phyloP scores from a whole-genome alignment of 352 stramenopile species.

The Phytophthora capsici region DNA sequence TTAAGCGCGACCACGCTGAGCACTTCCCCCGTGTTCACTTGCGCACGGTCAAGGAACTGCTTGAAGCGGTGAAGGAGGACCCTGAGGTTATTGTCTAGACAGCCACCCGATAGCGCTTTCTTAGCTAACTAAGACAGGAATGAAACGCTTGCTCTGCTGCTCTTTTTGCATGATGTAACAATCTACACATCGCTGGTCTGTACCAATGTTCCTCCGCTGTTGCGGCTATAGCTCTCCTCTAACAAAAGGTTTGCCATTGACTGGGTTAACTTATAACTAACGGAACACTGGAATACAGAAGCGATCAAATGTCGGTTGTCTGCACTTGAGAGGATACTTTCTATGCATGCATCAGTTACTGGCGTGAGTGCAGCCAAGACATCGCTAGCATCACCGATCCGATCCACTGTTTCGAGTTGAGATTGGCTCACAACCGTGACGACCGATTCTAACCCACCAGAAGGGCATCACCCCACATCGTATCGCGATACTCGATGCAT shows the following conservation, averaged over 20 bases:
- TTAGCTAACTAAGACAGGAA: not conserved
- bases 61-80: constrained; percentile 28
- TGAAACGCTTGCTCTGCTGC: too few relatives aligned
- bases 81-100: constrained; percentile 3
- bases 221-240: constrained; percentile 8
- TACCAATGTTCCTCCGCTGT: not conserved
- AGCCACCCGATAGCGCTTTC: too few relatives aligned
- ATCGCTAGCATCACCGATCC: not conserved
- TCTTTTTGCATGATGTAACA: too few relatives aligned
- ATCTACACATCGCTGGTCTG: constrained; percentile 4
- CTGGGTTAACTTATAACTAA: too few relatives aligned
- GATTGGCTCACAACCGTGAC: constrained; percentile 26
- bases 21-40: constrained; percentile 41
- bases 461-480: constrained; percentile 19
- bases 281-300: too few relatives aligned
- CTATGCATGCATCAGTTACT: constrained; percentile 11
- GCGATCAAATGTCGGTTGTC: too few relatives aligned
- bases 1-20: constrained; percentile 24
- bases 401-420: not conserved
- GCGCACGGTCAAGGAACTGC: constrained; percentile 31
- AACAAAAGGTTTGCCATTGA: too few relatives aligned
- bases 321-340: constrained; percentile 14
- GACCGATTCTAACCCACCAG: constrained; percentile 5
- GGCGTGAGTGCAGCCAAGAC: constrained; percentile 11
- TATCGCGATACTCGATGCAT: not conserved